Percentiles rank a stretch among this genome's conserved stretches.
These are phyloP conservation scores for Suillus variegatus DNA, from an alignment of 768 basidiomycete genomes.

Conservation along the genomic window DNA sequence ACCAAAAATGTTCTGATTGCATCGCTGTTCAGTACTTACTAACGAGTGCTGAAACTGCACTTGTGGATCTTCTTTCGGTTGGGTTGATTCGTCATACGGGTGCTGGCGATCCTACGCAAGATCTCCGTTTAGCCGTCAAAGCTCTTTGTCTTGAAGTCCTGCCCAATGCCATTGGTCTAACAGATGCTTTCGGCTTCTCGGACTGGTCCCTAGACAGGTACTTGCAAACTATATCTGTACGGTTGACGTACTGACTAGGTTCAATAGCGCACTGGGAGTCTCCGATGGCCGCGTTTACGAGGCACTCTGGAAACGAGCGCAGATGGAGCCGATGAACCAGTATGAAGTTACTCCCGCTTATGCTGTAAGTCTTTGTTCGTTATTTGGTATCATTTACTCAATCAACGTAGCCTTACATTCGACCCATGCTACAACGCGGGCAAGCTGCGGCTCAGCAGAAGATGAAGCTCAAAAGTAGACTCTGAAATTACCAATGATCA, in stretches of 20 bases:
- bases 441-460: slow-evolving; percentile 30
- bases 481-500: not conserved
- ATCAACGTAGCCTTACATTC: slow-evolving; percentile 44
- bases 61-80: slow-evolving; percentile 63
- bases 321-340: slow-evolving; percentile 61
- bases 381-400: not conserved
- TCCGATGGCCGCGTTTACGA: slow-evolving; percentile 69
- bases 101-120: slow-evolving; percentile 44
- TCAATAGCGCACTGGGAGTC: slow-evolving; percentile 58
- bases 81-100: slow-evolving; percentile 38
- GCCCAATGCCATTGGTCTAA: slow-evolving; percentile 66
- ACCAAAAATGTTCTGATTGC: not conserved
- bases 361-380: slow-evolving; percentile 37
- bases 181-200: slow-evolving; percentile 72
- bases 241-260: not conserved
- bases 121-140: slow-evolving; percentile 52
- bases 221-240: slow-evolving; percentile 10
- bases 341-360: slow-evolving; percentile 56
- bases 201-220: slow-evolving; percentile 78
- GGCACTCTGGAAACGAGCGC: slow-evolving; percentile 58
- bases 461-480: not conserved
- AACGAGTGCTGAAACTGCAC: slow-evolving; percentile 51
- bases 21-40: slow-evolving; percentile 54
- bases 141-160: slow-evolving; percentile 51
- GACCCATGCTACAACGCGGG: slow-evolving; percentile 52